A percentile compares a stretch with the other conserved stretches of the same genome.
These are phyloP conservation scores for Colletotrichum echinochloae DNA, from an alignment of 2,329 filamentous ascomycete genomes.

Conservation along the genomic window DNA sequence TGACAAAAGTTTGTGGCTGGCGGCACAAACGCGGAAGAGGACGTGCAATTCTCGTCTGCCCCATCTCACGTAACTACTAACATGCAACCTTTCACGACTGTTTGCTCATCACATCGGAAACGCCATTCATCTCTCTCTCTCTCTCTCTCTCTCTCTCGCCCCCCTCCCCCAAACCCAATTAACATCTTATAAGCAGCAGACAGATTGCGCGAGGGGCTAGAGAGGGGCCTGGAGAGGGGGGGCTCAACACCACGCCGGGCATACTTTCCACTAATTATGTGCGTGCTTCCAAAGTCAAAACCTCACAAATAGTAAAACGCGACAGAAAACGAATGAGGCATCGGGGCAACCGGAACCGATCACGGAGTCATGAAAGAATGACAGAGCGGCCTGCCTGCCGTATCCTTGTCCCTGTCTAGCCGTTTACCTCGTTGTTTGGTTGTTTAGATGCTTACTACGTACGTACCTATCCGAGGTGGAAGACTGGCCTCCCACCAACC, in stretches of 20 bases:
- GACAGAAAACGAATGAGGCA: background rate
- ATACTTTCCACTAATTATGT: background rate
- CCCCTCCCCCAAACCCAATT: too few relatives aligned
- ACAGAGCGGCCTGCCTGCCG: background rate
- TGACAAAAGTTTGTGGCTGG: background rate
- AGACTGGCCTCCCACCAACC: background rate
- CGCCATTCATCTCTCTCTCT: background rate
- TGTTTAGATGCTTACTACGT: background rate
- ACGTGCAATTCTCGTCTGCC: background rate
- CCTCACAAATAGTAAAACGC: too few relatives aligned
- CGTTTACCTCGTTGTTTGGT: background rate
- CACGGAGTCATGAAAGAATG: background rate
- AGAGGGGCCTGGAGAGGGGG: background rate
- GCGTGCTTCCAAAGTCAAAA: background rate
- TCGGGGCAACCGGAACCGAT: background rate
- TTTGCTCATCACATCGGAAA: background rate
- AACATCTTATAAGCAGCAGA: background rate
- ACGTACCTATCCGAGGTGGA: background rate
- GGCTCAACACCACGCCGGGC: background rate
- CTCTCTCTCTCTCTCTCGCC: too few relatives aligned
- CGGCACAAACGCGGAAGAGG: background rate
- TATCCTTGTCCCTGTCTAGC: background rate
- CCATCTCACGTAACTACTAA: background rate
- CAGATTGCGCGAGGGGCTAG: background rate
- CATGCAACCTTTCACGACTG: background rate